These are phyloP conservation scores for Physcia stellaris DNA, from an alignment of 495 filamentous ascomycete genomes.

Conservation along the genomic window DNA sequence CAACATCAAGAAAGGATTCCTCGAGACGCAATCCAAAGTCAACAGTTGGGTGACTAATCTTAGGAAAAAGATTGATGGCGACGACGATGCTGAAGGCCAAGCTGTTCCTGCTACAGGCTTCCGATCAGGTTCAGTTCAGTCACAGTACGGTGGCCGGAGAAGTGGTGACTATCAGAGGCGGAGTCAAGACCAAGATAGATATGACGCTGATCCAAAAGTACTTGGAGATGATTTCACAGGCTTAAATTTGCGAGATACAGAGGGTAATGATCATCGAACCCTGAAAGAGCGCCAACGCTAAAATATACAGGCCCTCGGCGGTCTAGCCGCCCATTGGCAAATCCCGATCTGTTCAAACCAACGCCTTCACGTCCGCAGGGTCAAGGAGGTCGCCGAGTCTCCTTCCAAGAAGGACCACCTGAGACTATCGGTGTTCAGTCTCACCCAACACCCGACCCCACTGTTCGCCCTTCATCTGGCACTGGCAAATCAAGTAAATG, in stretches of 20 bases:
- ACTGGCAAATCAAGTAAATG: constrained; percentile 73
- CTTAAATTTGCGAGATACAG: constrained; percentile 67
- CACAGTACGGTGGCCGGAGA: constrained; percentile 35
- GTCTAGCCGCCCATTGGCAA: constrained; percentile 53
- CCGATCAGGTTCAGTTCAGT: constrained; percentile 24
- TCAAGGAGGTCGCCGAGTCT: constrained; percentile 48
- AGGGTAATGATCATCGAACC: constrained; percentile 32
- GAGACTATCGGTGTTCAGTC: constrained; percentile 76
- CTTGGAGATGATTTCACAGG: constrained; percentile 83
- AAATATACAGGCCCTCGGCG: constrained; percentile 29
- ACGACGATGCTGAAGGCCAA: constrained; percentile 49
- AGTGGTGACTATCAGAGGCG: constrained; percentile 47
- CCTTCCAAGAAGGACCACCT: constrained; percentile 58
- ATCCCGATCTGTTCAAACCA: constrained; percentile 69
- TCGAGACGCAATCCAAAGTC: constrained; percentile 86
- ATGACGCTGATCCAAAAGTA: constrained; percentile 90
- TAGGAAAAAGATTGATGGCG: constrained; percentile 83
- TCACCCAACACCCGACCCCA: constrained; percentile 40
- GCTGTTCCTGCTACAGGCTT: constrained; percentile 27
- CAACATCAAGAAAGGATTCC: constrained; percentile 86
- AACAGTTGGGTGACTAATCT: constrained; percentile 84
- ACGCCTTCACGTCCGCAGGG: constrained; percentile 45
- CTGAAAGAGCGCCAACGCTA: constrained; percentile 6
- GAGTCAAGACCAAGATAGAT: constrained; percentile 74
- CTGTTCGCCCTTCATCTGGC: constrained; percentile 25